These are phyloP conservation scores for Sporothrix mexicana DNA, from an alignment of 2,329 filamentous ascomycete genomes.

Conservation along the genomic window DNA sequence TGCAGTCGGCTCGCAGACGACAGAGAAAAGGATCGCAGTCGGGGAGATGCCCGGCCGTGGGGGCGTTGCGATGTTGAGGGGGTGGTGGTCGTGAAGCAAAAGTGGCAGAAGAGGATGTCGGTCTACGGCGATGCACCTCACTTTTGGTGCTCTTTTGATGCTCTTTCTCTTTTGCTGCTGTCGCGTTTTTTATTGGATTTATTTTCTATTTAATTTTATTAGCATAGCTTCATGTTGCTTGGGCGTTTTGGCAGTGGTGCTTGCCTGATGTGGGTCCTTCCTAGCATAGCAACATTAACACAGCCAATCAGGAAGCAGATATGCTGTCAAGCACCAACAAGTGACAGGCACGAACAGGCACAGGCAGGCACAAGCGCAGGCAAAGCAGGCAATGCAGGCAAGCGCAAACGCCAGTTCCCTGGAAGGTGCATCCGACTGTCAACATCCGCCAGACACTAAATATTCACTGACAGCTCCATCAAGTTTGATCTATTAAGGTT, in stretches of 20 bases:
- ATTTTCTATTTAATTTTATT: constrained; percentile 31
- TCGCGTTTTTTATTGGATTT: constrained; percentile 34
- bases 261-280: constrained; percentile 24
- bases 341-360: not conserved
- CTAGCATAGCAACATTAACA: not conserved
- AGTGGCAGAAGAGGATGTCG: constrained; percentile 3
- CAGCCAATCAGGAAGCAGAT: constrained; percentile 23
- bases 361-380: not conserved
- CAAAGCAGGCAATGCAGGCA: too few species aligned
- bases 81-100: constrained; percentile 27
- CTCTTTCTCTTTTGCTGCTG: constrained; percentile 26
- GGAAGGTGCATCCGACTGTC: not conserved
- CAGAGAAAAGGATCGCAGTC: not conserved
- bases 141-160: constrained; percentile 33
- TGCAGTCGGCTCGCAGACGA: not conserved
- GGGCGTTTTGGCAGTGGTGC: constrained; percentile 16
- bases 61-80: not conserved
- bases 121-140: constrained; percentile 24
- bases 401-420: not conserved
- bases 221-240: constrained; percentile 24
- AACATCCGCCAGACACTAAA: not conserved
- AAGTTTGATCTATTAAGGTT: too few species aligned
- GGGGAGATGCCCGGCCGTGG: constrained; percentile 20
- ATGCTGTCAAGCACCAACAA: not conserved
- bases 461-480: not conserved